Conservation (phyloP, 257 asterid genomes). For the Lavandula angustifolia region DNA sequence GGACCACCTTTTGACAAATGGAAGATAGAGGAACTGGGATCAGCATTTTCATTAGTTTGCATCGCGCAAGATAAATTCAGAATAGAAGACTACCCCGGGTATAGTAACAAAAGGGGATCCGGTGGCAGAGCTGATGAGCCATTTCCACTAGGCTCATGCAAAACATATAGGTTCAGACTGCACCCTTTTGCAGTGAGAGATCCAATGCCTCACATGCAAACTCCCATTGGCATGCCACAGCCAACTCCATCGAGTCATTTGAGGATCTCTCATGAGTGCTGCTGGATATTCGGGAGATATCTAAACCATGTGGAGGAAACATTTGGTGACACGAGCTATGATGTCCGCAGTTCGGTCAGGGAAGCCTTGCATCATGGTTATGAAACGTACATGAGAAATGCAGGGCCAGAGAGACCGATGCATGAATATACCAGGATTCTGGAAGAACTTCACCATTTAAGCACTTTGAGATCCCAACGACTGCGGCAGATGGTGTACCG, state of each 20-base stretch:
- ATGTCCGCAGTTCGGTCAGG: slow-evolving; percentile 28
- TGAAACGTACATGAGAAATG: slow-evolving; percentile 28
- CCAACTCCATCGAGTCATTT: neutral
- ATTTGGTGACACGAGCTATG: slow-evolving; percentile 42
- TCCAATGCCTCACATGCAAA: too few species aligned
- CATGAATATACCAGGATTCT: slow-evolving; percentile 37
- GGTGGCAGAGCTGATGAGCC: slow-evolving; percentile 46
- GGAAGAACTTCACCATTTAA: slow-evolving; percentile 48
- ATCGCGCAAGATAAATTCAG: slow-evolving; percentile 40
- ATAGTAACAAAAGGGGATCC: slow-evolving; percentile 53
- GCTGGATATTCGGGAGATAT: slow-evolving; percentile 38
- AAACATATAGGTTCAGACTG: slow-evolving; percentile 47
- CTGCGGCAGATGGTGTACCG: slow-evolving; percentile 29
- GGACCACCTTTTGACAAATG: slow-evolving; percentile 39
- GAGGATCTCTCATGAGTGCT: slow-evolving; percentile 31
- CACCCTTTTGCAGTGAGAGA: neutral
- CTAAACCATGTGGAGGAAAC: slow-evolving; percentile 41
- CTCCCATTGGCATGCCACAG: too few species aligned
- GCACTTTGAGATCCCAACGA: slow-evolving; percentile 36
- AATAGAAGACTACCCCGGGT: slow-evolving; percentile 53
- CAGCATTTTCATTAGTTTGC: slow-evolving; percentile 25
- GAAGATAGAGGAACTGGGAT: slow-evolving; percentile 52
- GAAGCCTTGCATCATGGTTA: slow-evolving; percentile 41
- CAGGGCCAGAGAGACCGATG: slow-evolving; percentile 28
- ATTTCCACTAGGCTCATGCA: slow-evolving; percentile 46